These are phyloP conservation scores for Hericium rajendrae DNA, from an alignment of 768 basidiomycete species.

Conservation along the genomic window DNA sequence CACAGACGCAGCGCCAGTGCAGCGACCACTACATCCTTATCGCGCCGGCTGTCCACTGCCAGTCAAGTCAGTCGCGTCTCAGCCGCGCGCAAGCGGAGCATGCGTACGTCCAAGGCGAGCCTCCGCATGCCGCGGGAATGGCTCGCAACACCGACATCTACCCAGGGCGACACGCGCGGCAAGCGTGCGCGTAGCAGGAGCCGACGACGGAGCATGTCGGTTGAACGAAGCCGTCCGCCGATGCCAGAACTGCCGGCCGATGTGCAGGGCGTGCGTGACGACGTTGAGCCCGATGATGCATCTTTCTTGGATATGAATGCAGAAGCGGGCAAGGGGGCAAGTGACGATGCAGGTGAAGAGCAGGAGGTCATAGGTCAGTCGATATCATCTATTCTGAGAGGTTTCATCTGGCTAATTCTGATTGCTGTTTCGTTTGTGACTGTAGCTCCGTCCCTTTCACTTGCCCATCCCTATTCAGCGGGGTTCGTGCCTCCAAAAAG, in stretches of 20 bases:
- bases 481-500: not conserved
- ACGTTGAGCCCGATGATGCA: not conserved
- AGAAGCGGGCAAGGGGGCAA: not conserved
- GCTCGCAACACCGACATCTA: not conserved
- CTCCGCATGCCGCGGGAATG: conserved; percentile 40
- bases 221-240: not conserved
- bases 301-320: not conserved
- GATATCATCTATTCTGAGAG: not conserved
- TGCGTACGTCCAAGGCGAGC: conserved; percentile 55
- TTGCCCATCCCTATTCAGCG: not conserved
- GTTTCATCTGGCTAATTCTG: not conserved
- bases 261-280: too few species aligned
- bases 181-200: conserved; percentile 7
- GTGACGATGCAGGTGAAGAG: not conserved
- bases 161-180: not conserved
- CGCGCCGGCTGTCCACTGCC: conserved; percentile 6
- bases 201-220: not conserved
- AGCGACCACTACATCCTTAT: too few species aligned
- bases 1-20: too few species aligned
- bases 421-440: not conserved
- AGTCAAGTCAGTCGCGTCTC: conserved; percentile 37
- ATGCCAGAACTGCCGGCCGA: not conserved
- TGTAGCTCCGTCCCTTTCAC: not conserved
- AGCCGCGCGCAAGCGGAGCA: conserved; percentile 58
- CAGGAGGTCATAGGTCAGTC: not conserved